A percentile compares a stretch with the other conserved stretches of the same genome.
Conservation (phyloP, 73 alveolate genomes). For the Effrenium voratum region DNA sequence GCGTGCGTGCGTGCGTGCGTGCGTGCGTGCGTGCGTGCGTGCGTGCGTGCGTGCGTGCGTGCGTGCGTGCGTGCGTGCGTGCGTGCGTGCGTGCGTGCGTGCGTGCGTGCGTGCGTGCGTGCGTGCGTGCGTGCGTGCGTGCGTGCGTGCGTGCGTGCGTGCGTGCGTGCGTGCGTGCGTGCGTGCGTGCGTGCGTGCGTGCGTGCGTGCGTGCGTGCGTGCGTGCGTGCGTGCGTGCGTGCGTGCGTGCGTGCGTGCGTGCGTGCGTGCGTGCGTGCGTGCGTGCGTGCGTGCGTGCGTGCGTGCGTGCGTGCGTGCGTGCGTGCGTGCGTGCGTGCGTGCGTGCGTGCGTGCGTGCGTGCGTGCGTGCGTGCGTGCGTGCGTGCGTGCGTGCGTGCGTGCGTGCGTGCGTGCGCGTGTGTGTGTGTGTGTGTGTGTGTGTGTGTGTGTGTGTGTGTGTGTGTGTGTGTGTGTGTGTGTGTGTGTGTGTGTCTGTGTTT, state of each 20-base stretch:
- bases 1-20: slow-evolving; percentile 37
- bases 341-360: slow-evolving; percentile 19
- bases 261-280: background rate
- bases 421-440: slow-evolving; percentile 4
- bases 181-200: slow-evolving; percentile 46
- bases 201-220: slow-evolving; percentile 46
- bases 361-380: slow-evolving; percentile 17
- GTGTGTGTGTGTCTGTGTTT: too few species aligned
- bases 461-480: slow-evolving; percentile 4
- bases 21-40: slow-evolving; percentile 35
- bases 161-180: slow-evolving; percentile 26
- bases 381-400: slow-evolving; percentile 15
- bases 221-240: slow-evolving; percentile 47
- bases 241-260: slow-evolving; percentile 16
- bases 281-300: slow-evolving; percentile 19
- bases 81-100: slow-evolving; percentile 56
- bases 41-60: slow-evolving; percentile 64
- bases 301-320: slow-evolving; percentile 21
- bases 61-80: slow-evolving; percentile 59
- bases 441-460: background rate
- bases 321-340: slow-evolving; percentile 19
- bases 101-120: slow-evolving; percentile 46
- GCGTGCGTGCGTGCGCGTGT: slow-evolving; percentile 8
- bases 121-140: slow-evolving; percentile 47
- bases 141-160: slow-evolving; percentile 27